phyloP scores from a whole-genome alignment of 805 yeast genomes.

The Allodekkera sacchari region DNA sequence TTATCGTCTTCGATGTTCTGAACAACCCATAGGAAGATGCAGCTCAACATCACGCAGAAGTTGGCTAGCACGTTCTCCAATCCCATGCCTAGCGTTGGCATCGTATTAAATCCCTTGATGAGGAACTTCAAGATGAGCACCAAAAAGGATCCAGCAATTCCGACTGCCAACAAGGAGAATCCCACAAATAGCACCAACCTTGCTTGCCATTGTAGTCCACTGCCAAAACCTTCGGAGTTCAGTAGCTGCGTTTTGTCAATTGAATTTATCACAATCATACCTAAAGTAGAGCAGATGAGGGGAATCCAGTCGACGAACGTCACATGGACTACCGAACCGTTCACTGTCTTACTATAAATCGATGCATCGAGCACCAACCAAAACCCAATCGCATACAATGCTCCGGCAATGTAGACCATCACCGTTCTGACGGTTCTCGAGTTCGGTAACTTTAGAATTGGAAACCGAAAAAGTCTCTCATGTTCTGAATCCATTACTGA shows the following conservation, averaged over 20 bases:
- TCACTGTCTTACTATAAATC: conserved; percentile 72
- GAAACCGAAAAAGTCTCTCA: conserved; percentile 55
- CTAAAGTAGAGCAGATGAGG: conserved; percentile 75
- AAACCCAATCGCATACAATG: conserved; percentile 74
- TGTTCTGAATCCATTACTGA: conserved; percentile 26
- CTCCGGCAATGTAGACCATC: conserved; percentile 75
- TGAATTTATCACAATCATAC: conserved; percentile 75
- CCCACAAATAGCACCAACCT: conserved; percentile 86
- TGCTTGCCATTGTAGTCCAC: conserved; percentile 80
- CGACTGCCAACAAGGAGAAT: conserved; percentile 87
- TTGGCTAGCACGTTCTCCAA: conserved; percentile 78
- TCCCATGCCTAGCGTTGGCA: conserved; percentile 95
- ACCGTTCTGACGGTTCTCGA: conserved; percentile 60
- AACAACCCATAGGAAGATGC: conserved; percentile 84
- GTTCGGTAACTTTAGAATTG: conserved; percentile 56
- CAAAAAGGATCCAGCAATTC: conserved; percentile 85
- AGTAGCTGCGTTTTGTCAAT: conserved; percentile 52
- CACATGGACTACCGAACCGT: conserved; percentile 81
- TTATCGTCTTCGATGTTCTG: conserved; percentile 96
- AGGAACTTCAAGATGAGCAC: conserved; percentile 81
- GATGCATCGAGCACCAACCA: conserved; percentile 90
- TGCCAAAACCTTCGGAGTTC: conserved; percentile 22
- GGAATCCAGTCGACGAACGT: conserved; percentile 96
- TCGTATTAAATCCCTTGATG: conserved; percentile 58
- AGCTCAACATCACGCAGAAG: conserved; percentile 75